Evolutionary conservation across 805 yeast species (phyloP), one percentile per base, ranked within the genome.

Genomic region (Teunomyces panamensis): DNA sequence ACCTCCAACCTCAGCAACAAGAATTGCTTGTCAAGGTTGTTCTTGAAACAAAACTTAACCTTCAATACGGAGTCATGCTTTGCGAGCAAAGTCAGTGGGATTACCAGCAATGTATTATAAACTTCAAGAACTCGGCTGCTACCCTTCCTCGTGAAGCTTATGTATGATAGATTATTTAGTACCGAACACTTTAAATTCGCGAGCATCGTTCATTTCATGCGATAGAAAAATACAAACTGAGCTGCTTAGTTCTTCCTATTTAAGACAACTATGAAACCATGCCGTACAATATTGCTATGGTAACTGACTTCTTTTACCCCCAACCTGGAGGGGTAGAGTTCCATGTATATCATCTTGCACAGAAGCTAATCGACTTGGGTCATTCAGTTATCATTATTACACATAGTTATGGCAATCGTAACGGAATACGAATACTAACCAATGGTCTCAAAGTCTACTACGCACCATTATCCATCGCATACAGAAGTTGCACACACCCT

Each of bases 251-350:
- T 9, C 5, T 20, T 10, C 14, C 7, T n/a, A n/a, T 26, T 8
- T 7, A 26, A 24, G 10, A 24, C 30, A 37, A 26, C 41, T 24
- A 37, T 37, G 41, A 11, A 20, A 37, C 20, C 42, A 61, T 60
- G 67, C 58, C 60, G 39, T 64, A 65, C 52, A 70, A 69, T 47
- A 68, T 70, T 46, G 77, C 77, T 6, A 91, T 94, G 97, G 88
- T 91, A 3, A 87, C 96, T 39, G 99, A 94, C 67, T 94, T 90
- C 74, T 94, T 94, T 79, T 94, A 87, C 68, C 99, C 99, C 9
- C 99, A 94, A 63, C 86, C 97, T 0, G 99, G 99, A 3, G 99
- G 99, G 8, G 96, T 94, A 1, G 99, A 94, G 64, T 83, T 92
- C 52, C 99, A 94, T 63, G 87, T 92, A 13, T 89, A 89, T 64